These are phyloP conservation scores for Rhynchospora breviuscula DNA, from an alignment of 176 grass and related monocot species.

Conservation along the genomic window DNA sequence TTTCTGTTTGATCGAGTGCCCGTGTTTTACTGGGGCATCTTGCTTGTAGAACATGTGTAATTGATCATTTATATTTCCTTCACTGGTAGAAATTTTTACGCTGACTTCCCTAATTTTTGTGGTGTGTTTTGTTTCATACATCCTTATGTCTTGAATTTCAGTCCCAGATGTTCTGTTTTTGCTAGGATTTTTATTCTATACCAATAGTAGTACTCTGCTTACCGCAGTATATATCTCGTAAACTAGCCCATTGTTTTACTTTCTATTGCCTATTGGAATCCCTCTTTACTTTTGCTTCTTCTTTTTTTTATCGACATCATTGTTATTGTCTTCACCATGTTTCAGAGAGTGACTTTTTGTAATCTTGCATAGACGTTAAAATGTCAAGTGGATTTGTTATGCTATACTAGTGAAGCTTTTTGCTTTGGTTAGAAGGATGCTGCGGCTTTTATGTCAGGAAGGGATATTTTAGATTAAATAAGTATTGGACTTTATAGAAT, in stretches of 20 bases:
- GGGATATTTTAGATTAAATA: background rate
- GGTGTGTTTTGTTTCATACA: background rate
- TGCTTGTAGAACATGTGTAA: background rate
- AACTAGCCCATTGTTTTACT: background rate
- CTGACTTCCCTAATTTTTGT: background rate
- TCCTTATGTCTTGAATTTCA: background rate
- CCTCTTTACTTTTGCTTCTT: too few species aligned
- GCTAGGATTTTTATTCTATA: background rate
- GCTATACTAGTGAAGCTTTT: too few species aligned
- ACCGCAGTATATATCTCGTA: background rate
- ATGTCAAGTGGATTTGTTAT: too few species aligned
- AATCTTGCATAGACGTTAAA: too few species aligned
- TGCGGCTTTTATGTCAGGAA: too few species aligned
- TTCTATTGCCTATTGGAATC: too few species aligned
- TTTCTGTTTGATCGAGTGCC: background rate
- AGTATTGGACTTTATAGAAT: background rate
- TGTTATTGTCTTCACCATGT: too few species aligned
- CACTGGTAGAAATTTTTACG: background rate
- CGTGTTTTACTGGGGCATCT: background rate
- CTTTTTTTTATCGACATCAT: too few species aligned
- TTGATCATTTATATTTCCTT: background rate
- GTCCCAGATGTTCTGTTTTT: background rate
- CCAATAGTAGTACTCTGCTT: background rate
- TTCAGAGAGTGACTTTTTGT: too few species aligned
- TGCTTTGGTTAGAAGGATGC: too few species aligned